Conservation (phyloP, 2,329 filamentous ascomycete genomes). For the Leptographium flavum region DNA sequence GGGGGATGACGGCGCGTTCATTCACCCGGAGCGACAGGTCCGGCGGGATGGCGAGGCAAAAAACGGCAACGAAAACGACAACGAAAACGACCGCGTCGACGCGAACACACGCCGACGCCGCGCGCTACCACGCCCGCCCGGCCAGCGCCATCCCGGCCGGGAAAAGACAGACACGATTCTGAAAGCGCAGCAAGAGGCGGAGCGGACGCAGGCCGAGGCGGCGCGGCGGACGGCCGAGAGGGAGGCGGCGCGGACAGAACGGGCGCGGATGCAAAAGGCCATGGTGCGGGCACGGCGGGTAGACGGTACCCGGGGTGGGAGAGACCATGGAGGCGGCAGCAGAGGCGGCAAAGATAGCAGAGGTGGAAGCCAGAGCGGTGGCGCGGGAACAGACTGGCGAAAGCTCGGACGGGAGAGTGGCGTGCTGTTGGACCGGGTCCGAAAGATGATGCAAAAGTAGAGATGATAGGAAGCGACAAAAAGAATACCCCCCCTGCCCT, state of each 20-base stretch:
- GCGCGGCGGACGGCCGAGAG: conserved; percentile 52
- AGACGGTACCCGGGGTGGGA: too few species aligned
- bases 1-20: neutral
- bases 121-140: conserved; percentile 14
- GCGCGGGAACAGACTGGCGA: conserved; percentile 32
- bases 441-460: conserved; percentile 59
- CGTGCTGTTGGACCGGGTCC: conserved; percentile 63
- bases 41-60: conserved; percentile 21
- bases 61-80: conserved; percentile 12
- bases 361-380: neutral
- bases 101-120: too few species aligned
- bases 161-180: conserved; percentile 3
- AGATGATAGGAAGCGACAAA: conserved; percentile 15
- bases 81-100: neutral
- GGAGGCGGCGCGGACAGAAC: conserved; percentile 34
- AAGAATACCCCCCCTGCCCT: neutral
- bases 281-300: conserved; percentile 53
- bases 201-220: conserved; percentile 45
- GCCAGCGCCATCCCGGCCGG: conserved; percentile 36
- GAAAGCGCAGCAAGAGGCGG: conserved; percentile 41
- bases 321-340: too few species aligned
- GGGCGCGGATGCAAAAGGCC: conserved; percentile 27
- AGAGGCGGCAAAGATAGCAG: neutral
- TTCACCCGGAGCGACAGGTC: conserved; percentile 28
- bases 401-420: conserved; percentile 72